These are phyloP conservation scores for Trichoderma arundinaceum DNA, from an alignment of 2,329 filamentous ascomycete species.

Conservation along the genomic window DNA sequence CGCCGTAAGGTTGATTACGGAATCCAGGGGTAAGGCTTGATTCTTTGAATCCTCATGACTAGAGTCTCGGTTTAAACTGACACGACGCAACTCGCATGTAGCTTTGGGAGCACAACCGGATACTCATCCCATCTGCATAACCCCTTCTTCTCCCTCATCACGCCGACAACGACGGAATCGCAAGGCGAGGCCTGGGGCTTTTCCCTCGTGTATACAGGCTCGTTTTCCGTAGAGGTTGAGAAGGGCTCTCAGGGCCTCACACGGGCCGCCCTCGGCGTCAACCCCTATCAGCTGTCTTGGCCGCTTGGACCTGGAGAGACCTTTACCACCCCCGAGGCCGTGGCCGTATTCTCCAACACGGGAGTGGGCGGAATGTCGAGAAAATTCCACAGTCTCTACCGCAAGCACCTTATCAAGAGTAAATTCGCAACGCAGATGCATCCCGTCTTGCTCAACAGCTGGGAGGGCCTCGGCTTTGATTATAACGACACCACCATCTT, in stretches of 20 bases:
- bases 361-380: conserved; percentile 68
- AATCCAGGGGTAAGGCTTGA: conserved; percentile 53
- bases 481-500: conserved; percentile 63
- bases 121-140: conserved; percentile 70
- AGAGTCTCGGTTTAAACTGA: not conserved
- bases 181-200: conserved; percentile 68
- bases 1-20: conserved; percentile 63
- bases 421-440: conserved; percentile 58
- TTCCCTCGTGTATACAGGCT: conserved; percentile 68
- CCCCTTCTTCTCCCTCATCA: conserved; percentile 64
- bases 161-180: conserved; percentile 63
- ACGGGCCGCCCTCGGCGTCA: conserved; percentile 64
- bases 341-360: conserved; percentile 63
- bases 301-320: conserved; percentile 60
- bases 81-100: conserved; percentile 36
- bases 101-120: conserved; percentile 65
- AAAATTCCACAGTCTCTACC: conserved; percentile 65
- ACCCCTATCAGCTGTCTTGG: conserved; percentile 66
- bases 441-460: conserved; percentile 67
- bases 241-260: conserved; percentile 66
- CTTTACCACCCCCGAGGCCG: conserved; percentile 66
- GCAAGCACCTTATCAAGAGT: conserved; percentile 64
- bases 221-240: conserved; percentile 66
- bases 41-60: not conserved
- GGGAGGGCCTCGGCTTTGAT: conserved; percentile 67